These are phyloP conservation scores for Blakeslea trispora DNA, from an alignment of 371 early-diverging fungal species.

Conservation along the genomic window DNA sequence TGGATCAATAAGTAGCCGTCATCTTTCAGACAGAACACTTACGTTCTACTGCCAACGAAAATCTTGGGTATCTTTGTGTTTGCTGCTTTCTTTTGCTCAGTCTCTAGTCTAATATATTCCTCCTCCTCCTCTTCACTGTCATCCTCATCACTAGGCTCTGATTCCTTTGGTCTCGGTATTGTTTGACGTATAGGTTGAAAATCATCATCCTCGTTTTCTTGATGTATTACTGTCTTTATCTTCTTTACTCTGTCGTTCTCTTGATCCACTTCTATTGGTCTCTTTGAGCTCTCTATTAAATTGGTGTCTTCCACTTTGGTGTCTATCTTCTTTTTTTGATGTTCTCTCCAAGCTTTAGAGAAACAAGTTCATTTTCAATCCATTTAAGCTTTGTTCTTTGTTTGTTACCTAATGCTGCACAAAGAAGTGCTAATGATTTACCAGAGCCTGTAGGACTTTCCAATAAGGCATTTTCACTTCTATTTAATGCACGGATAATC, in stretches of 20 bases:
- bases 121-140: background rate
- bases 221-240: background rate
- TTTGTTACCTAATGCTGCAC: constrained; percentile 55
- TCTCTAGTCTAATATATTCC: constrained; percentile 11
- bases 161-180: background rate
- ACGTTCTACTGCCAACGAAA: constrained; percentile 61
- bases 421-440: constrained; percentile 58
- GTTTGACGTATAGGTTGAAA: constrained; percentile 18
- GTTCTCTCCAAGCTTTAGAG: constrained; percentile 30
- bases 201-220: constrained; percentile 26
- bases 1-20: background rate
- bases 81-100: constrained; percentile 15
- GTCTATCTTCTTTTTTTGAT: constrained; percentile 15
- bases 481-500: constrained; percentile 56
- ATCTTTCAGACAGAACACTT: background rate
- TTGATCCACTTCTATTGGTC: background rate
- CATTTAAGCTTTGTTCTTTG: too few relatives aligned
- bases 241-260: background rate
- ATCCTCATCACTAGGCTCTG: constrained; percentile 3
- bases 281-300: constrained; percentile 2
- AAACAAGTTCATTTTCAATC: constrained; percentile 2
- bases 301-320: background rate
- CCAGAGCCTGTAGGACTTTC: constrained; percentile 71
- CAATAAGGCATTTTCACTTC: constrained; percentile 52
- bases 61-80: constrained; percentile 28